These are phyloP conservation scores for Phytophthora lateralis DNA, from an alignment of 352 stramenopile genomes.

Conservation along the genomic window DNA sequence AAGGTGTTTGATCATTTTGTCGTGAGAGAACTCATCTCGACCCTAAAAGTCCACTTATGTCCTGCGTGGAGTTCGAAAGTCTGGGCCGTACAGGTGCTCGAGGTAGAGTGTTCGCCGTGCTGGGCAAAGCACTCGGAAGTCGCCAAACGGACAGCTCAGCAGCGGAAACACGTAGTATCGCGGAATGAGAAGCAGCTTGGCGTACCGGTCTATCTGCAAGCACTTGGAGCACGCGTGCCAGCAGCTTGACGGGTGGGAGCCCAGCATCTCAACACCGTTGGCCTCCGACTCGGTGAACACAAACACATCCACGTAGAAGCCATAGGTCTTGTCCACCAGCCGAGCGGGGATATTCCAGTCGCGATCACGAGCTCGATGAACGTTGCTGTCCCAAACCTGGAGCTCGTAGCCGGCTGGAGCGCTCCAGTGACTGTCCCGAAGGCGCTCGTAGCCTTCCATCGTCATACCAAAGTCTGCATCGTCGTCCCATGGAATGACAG, in stretches of 20 bases:
- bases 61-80: constrained; percentile 42
- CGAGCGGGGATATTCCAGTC: constrained; percentile 63
- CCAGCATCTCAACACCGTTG: constrained; percentile 42
- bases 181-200: constrained; percentile 44
- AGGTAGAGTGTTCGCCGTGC: constrained; percentile 55
- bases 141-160: constrained; percentile 48
- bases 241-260: constrained; percentile 40
- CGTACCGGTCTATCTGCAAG: constrained; percentile 32
- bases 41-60: constrained; percentile 4
- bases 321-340: constrained; percentile 58
- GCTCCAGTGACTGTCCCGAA: constrained; percentile 35
- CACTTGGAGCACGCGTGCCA: constrained; percentile 61
- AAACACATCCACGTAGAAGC: constrained; percentile 74
- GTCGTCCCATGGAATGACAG: constrained; percentile 58
- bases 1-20: neutral
- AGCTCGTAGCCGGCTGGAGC: constrained; percentile 50
- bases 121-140: constrained; percentile 57
- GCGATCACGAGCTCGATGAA: constrained; percentile 37
- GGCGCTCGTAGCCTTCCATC: constrained; percentile 39
- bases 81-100: constrained; percentile 55
- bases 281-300: constrained; percentile 50
- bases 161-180: constrained; percentile 57
- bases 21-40: neutral
- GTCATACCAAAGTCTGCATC: constrained; percentile 65
- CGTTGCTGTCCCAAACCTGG: constrained; percentile 52